Evolutionary conservation across 805 yeast genomes (phyloP).

Genomic region (Komagataella mondaviorum): DNA sequence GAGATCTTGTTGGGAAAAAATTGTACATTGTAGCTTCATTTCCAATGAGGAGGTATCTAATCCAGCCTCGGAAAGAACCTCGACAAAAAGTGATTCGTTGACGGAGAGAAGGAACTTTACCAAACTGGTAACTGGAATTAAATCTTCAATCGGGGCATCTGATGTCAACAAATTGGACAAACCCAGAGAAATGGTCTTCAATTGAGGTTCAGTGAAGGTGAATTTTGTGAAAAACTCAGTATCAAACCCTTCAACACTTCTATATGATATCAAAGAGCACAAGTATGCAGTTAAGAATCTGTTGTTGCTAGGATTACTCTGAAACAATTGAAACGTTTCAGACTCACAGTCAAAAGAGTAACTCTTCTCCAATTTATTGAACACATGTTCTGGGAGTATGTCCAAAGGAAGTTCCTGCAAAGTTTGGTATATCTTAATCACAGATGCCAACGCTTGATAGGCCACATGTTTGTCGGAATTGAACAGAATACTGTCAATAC

Average conservation of each 20-base stretch:
- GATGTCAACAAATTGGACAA: not conserved
- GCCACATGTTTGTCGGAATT: conserved; percentile 8
- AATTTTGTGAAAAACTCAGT: conserved; percentile 9
- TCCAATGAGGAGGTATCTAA: conserved; percentile 27
- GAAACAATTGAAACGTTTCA: not conserved
- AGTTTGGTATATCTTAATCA: conserved; percentile 35
- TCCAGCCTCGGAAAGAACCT: conserved; percentile 20
- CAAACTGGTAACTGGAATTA: conserved; percentile 10
- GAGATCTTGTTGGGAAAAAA: conserved; percentile 12
- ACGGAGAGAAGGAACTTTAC: conserved; percentile 21
- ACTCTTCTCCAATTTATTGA: conserved; percentile 9
- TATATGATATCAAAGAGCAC: not conserved
- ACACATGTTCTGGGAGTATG: conserved; percentile 11
- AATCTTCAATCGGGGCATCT: not conserved
- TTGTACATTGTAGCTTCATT: conserved; percentile 54
- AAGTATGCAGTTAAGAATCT: not conserved
- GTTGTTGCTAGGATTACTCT: not conserved
- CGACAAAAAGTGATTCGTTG: conserved; percentile 24
- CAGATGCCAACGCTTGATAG: conserved; percentile 29
- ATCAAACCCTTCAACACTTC: conserved; percentile 4
- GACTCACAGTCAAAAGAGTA: not conserved
- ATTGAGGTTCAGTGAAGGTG: conserved; percentile 3
- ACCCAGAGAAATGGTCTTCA: not conserved
- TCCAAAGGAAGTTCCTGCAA: conserved; percentile 18
- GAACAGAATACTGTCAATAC: conserved; percentile 41